phyloP scores from a whole-genome alignment of 1,284 basidiomycete genomes.

The Sporisorium graminicola region DNA sequence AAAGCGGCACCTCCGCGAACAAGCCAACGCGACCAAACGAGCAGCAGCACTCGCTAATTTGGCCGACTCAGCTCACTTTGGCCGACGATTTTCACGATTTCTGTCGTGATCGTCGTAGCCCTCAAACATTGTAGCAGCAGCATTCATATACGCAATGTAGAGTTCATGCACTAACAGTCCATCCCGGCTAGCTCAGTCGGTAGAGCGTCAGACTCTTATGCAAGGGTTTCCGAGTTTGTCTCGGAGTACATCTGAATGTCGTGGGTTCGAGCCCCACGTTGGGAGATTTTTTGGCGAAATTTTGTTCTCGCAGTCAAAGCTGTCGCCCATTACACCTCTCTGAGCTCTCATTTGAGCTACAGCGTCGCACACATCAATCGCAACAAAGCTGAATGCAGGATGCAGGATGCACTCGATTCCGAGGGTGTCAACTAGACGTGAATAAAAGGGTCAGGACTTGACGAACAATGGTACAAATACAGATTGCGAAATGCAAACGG shows the following conservation, averaged over 20 bases:
- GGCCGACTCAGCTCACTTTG: conserved; percentile 1
- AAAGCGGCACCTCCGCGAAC: conserved; percentile 8
- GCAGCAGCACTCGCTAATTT: too few species aligned
- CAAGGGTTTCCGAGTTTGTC: conserved; percentile 42
- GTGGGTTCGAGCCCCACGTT: conserved; percentile 69
- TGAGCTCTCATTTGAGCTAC: too few species aligned
- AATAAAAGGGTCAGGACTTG: not conserved
- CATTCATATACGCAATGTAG: conserved; percentile 1
- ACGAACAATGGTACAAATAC: conserved; percentile 12
- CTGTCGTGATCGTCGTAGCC: conserved; percentile 13
- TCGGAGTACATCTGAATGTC: conserved; percentile 64
- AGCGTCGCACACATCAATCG: not conserved
- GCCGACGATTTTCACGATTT: not conserved
- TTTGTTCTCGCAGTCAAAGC: not conserved
- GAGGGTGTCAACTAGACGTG: not conserved
- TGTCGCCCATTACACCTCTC: not conserved
- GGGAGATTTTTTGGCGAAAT: conserved; percentile 56
- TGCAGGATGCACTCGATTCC: conserved; percentile 2
- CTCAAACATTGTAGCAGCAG: not conserved
- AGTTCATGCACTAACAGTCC: not conserved
- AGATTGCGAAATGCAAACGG: conserved; percentile 14
- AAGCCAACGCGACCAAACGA: conserved; percentile 9
- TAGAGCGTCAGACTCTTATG: conserved; percentile 70
- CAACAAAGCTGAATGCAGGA: not conserved
- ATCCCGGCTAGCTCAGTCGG: conserved; percentile 70